These are phyloP conservation scores for Talaromyces wortmannii DNA, from an alignment of 495 filamentous ascomycete species.

Conservation along the genomic window DNA sequence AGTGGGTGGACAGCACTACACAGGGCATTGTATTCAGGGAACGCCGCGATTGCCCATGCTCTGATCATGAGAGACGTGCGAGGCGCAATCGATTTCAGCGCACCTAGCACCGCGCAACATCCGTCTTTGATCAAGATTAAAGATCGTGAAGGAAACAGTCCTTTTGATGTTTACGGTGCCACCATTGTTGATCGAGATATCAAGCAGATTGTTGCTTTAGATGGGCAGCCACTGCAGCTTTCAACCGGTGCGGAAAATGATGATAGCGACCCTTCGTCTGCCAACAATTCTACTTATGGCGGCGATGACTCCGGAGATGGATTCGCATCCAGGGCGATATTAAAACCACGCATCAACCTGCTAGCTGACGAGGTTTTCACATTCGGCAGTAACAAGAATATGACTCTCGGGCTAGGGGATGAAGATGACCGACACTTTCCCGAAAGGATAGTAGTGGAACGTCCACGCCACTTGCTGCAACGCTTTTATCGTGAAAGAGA, in stretches of 20 bases:
- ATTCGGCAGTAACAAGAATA: conserved; percentile 93
- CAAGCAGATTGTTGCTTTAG: conserved; percentile 14
- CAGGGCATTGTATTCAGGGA: conserved; percentile 87
- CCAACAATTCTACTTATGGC: conserved; percentile 26
- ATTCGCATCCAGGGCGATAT: conserved; percentile 9
- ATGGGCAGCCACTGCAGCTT: conserved; percentile 1
- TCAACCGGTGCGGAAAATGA: conserved; percentile 12
- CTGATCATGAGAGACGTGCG: conserved; percentile 69
- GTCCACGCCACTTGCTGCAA: conserved; percentile 72
- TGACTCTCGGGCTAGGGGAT: conserved; percentile 85
- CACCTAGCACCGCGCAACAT: conserved; percentile 37
- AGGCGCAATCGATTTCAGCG: conserved; percentile 50
- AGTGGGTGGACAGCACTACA: conserved; percentile 96
- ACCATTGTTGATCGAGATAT: conserved; percentile 62
- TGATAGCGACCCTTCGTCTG: conserved; percentile 27
- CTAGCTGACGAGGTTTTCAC: conserved; percentile 82
- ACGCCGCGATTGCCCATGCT: conserved; percentile 74
- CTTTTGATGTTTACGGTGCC: conserved; percentile 82
- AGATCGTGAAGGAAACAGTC: conserved; percentile 88
- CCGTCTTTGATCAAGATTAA: conserved; percentile 83
- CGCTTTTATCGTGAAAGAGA: conserved; percentile 60
- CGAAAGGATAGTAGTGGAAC: conserved; percentile 68
- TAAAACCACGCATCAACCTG: conserved; percentile 30
- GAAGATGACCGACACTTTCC: conserved; percentile 91
- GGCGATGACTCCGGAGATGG: conserved; percentile 29